phyloP scores from a whole-genome alignment of 306 rosid species.

The Aeschynomene evenia region DNA sequence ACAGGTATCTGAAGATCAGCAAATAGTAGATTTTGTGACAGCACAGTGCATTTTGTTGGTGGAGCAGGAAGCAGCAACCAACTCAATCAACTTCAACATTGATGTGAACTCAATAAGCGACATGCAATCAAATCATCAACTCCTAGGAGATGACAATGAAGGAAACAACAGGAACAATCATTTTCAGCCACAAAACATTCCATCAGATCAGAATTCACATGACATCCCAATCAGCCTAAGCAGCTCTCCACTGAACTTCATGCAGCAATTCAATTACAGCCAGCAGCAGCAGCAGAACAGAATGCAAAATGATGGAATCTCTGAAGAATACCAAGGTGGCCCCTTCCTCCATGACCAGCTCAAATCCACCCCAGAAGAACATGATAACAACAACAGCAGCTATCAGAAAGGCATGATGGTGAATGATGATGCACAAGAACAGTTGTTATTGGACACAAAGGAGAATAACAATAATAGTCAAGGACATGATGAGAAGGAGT shows the following conservation, averaged over 20 bases:
- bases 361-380: conserved; percentile 31
- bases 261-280: conserved; percentile 57
- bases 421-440: background rate
- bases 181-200: conserved; percentile 24
- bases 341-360: conserved; percentile 50
- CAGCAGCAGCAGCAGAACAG: conserved; percentile 40
- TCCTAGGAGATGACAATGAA: conserved; percentile 41
- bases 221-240: conserved; percentile 45
- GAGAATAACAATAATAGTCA: too few relatives aligned
- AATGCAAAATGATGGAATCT: conserved; percentile 38
- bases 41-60: conserved; percentile 48
- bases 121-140: conserved; percentile 44
- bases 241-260: conserved; percentile 59
- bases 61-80: conserved; percentile 51
- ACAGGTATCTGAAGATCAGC: conserved; percentile 76
- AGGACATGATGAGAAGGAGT: conserved; percentile 50
- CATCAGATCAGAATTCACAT: conserved; percentile 48
- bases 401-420: conserved; percentile 35
- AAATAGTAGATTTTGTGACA: conserved; percentile 62
- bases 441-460: conserved; percentile 29
- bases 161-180: conserved; percentile 28
- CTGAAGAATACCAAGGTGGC: conserved; percentile 55
- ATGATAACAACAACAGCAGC: conserved; percentile 10
- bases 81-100: conserved; percentile 38
- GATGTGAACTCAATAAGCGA: conserved; percentile 40